phyloP scores from a whole-genome alignment of 805 yeast genomes.

The Cyberlindnera suaveolens region DNA sequence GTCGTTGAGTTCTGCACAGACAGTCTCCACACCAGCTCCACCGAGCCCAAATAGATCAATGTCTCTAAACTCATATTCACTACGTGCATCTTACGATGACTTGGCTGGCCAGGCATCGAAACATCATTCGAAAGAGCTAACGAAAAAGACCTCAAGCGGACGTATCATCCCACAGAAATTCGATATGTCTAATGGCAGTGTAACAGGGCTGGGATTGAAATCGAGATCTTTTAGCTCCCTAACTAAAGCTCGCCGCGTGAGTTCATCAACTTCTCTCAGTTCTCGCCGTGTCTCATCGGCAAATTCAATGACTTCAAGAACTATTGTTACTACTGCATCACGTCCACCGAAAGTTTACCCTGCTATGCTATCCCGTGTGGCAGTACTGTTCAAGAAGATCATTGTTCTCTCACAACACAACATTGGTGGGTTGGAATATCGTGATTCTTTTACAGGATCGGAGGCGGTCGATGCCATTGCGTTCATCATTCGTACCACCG shows the following conservation, averaged over 20 bases:
- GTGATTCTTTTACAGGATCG: constrained; percentile 89
- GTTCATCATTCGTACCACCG: constrained; percentile 80
- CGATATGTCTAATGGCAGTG: constrained; percentile 26
- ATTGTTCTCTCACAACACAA: constrained; percentile 70
- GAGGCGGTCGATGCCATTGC: constrained; percentile 92
- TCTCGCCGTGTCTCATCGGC: constrained; percentile 20
- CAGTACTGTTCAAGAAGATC: constrained; percentile 64
- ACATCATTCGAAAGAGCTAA: constrained; percentile 27
- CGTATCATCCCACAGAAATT: constrained; percentile 41
- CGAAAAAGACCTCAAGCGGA: constrained; percentile 36
- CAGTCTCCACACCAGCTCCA: constrained; percentile 4
- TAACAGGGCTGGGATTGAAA: constrained; percentile 34
- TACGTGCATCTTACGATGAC: constrained; percentile 21
- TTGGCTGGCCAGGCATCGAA: constrained; percentile 18
- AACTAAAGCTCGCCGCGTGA: constrained; percentile 20
- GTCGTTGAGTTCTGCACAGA: background rate
- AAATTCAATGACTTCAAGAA: constrained; percentile 26
- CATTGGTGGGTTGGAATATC: constrained; percentile 86
- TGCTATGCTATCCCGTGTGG: constrained; percentile 81
- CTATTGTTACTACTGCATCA: constrained; percentile 40
- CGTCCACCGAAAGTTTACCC: constrained; percentile 75
- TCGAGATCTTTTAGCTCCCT: constrained; percentile 40
- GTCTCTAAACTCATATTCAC: constrained; percentile 30
- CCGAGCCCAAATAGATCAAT: constrained; percentile 26
- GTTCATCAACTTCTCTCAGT: constrained; percentile 20